Evolutionary conservation across 306 rosid genomes (phyloP).

Genomic region (Cajanus cajan): DNA sequence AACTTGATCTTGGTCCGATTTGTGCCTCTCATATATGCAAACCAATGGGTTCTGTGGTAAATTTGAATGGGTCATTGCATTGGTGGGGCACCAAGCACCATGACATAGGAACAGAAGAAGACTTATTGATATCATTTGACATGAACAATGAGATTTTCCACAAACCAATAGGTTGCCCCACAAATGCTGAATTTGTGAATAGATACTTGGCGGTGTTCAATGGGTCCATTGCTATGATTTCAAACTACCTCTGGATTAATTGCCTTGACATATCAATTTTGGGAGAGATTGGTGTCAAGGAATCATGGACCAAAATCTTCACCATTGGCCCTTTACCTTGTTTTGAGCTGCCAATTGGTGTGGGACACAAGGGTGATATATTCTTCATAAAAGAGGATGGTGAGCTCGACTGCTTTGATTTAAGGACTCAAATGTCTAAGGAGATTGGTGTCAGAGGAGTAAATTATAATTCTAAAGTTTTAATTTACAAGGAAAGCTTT

Average conservation of each 20-base stretch:
- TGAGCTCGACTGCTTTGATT: neutral
- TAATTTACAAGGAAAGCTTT: neutral
- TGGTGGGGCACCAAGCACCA: neutral
- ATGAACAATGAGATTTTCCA: neutral
- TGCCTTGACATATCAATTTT: neutral
- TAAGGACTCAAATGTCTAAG: neutral
- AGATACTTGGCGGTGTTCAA: neutral
- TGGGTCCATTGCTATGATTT: neutral
- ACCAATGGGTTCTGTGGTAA: neutral
- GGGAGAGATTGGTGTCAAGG: neutral
- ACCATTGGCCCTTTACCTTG: neutral
- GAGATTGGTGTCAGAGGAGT: neutral
- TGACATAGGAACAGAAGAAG: too few relatives aligned
- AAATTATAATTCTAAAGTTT: neutral
- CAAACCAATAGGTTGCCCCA: neutral
- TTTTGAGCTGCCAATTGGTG: neutral
- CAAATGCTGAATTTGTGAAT: neutral
- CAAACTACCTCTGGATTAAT: neutral
- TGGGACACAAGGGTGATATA: neutral
- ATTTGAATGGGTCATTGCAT: neutral
- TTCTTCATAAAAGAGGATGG: too few relatives aligned
- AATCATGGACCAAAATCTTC: neutral
- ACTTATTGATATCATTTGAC: neutral
- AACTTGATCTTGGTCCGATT: too few relatives aligned
- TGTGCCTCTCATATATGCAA: too few relatives aligned